A percentile compares a stretch with the other conserved stretches of the same genome.
Conservation (phyloP, 164 flowering plant species). For the Magnolia changhungtana region DNA sequence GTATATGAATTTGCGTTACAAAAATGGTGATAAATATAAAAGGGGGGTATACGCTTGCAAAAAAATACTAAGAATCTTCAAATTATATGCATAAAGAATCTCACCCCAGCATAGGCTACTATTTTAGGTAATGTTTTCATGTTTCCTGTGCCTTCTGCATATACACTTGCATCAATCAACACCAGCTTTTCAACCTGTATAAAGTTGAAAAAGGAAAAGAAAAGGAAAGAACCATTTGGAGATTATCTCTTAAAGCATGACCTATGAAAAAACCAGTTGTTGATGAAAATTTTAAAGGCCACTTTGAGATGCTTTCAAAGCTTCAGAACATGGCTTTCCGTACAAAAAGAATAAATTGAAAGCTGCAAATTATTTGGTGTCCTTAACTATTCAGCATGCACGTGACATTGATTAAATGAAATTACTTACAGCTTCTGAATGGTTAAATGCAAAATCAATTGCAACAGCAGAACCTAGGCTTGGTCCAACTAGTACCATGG, state of each 20-base stretch:
- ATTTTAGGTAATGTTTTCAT: slow-evolving; percentile 58
- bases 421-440: slow-evolving; percentile 79
- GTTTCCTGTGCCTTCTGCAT: slow-evolving; percentile 80
- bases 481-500: slow-evolving; percentile 87
- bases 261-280: neutral
- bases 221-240: neutral
- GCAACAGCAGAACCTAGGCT: slow-evolving; percentile 99
- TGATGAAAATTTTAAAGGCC: neutral
- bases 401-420: neutral
- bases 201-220: slow-evolving; percentile 1
- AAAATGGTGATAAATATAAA: no score
- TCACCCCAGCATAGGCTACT: slow-evolving; percentile 89
- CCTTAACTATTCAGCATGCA: neutral
- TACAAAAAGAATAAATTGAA: neutral
- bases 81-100: slow-evolving; percentile 9
- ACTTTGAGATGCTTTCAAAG: neutral
- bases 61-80: neutral
- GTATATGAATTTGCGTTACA: neutral
- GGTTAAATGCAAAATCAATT: slow-evolving; percentile 72
- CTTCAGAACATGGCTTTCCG: neutral
- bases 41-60: neutral
- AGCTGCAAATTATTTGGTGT: neutral
- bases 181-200: slow-evolving; percentile 77
- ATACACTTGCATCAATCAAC: slow-evolving; percentile 91
- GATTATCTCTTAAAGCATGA: neutral